A percentile compares a stretch with the other conserved stretches of the same genome.
Conservation (phyloP, 2,329 filamentous ascomycete species). For the Colletotrichum orbiculare region DNA sequence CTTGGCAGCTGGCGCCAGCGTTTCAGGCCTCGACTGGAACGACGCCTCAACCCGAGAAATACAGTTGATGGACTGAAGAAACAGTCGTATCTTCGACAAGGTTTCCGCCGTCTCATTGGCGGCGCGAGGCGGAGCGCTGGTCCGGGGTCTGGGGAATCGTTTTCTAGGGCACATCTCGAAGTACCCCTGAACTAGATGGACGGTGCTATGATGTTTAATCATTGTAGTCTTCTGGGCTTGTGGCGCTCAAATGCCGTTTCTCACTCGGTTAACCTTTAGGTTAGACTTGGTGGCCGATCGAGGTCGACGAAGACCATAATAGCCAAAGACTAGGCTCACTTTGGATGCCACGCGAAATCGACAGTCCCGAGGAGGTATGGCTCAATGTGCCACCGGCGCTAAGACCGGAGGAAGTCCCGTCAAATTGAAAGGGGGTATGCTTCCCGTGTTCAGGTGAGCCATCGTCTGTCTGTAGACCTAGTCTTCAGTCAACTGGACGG, state of each 20-base stretch:
- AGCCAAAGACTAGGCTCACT: background rate
- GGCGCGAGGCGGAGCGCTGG: background rate
- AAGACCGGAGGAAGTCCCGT: background rate
- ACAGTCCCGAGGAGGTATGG: background rate
- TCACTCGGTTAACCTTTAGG: background rate
- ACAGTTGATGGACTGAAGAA: background rate
- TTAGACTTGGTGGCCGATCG: background rate
- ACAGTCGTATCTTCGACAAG: constrained; percentile 1
- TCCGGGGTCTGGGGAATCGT: background rate
- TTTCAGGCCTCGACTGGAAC: background rate
- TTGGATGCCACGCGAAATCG: background rate
- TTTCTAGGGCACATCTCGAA: too few relatives aligned
- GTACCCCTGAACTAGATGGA: background rate
- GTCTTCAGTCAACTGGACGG: background rate
- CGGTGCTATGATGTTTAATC: background rate
- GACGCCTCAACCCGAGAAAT: too few relatives aligned
- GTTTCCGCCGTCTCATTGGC: background rate
- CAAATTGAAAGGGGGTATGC: background rate
- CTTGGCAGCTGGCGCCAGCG: background rate
- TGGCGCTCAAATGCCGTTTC: background rate
- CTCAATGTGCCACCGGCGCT: background rate
- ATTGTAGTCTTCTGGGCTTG: too few relatives aligned
- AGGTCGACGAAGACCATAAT: constrained; percentile 1
- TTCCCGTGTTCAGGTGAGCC: constrained; percentile 4
- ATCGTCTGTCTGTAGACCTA: background rate